Evolutionary conservation across 768 basidiomycete genomes (phyloP).

Genomic region (Mycena belliarum): DNA sequence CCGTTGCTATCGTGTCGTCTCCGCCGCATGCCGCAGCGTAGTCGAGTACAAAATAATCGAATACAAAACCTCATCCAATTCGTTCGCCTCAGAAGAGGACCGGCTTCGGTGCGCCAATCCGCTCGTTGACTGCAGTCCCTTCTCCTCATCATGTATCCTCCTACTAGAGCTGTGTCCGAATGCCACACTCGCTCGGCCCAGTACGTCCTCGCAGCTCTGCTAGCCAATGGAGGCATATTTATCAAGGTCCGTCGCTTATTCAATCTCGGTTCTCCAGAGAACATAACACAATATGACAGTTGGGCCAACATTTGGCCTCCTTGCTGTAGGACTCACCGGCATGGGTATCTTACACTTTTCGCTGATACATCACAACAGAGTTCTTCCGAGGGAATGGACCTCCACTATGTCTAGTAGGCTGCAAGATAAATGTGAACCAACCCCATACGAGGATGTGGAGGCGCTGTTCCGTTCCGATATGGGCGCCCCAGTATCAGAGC

Average conservation of each 20-base stretch:
- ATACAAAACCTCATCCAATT: slow-evolving; percentile 26
- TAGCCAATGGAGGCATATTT: slow-evolving; percentile 80
- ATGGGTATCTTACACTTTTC: too few relatives aligned
- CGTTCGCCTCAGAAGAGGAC: slow-evolving; percentile 53
- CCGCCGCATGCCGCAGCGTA: slow-evolving; percentile 63
- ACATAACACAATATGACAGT: slow-evolving; percentile 31
- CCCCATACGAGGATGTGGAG: slow-evolving; percentile 76
- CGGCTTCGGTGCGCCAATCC: slow-evolving; percentile 26
- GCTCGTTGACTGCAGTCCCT: not conserved
- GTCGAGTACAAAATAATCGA: slow-evolving; percentile 73
- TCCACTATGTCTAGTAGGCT: slow-evolving; percentile 39
- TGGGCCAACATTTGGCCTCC: slow-evolving; percentile 86
- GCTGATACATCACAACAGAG: too few relatives aligned
- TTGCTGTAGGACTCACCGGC: too few relatives aligned
- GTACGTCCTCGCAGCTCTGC: slow-evolving; percentile 71
- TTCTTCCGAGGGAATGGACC: slow-evolving; percentile 57
- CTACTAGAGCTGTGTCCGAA: slow-evolving; percentile 54
- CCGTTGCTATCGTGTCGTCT: slow-evolving; percentile 80
- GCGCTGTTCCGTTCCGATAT: slow-evolving; percentile 79
- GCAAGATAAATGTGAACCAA: slow-evolving; percentile 94
- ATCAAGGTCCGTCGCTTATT: not conserved
- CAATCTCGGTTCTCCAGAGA: not conserved
- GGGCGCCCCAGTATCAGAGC: slow-evolving; percentile 64
- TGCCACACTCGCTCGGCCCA: slow-evolving; percentile 88
- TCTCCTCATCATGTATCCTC: not conserved